Base-by-base conservation (phyloP, 345 rosid species). In the Dovyalis caffra region DNA sequence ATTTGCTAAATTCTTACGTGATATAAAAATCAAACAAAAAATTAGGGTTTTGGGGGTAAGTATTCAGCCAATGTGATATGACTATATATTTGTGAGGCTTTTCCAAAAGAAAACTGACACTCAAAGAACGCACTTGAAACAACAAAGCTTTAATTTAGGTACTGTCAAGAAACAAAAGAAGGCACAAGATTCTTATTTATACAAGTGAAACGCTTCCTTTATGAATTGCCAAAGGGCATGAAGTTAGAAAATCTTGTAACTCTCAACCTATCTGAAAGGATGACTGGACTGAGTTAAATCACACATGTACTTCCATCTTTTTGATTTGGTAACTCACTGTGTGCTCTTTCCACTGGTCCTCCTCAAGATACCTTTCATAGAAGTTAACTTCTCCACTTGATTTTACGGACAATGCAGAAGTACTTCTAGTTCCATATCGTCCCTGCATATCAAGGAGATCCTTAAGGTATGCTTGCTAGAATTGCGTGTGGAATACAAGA, bases 391-490 rank as follows among this genome's bases (percentile, higher is more conserved):
- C 86, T 67, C 95, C 86, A 60, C 53, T 79, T 18, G 86, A 68
- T 77, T 78, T 85, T 77, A 86, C 86, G 51, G 76, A 80, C 77
- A 91, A 51, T 0, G 86, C 87, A 0, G 91, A 85, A 57, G 76
- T 91, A 84, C 93, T 92, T 86, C 95, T 86, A 16, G 94, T 92
- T 71, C 97, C 94, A 75, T 84, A 87, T 35, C 75, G 83, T 31
- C 95, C 94, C 95, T 90, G 81, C 73, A 66, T 25, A 56, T 32
- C 37, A 25, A 34, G 51, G 1, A 21, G 20, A 68, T 3, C 0
- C 14, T 10, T 62, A 20, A 77, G 73, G 32, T 18, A 2, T 4
- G 18, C 32, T 3, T 6, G 56, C 32, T 29, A 5, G 60, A 26
- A 25, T 14, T 16, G 20, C 11, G 37, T 23, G 51, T 21, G 38